phyloP scores from a whole-genome alignment of 2,329 filamentous ascomycete species.

The Lojkania enalia region DNA sequence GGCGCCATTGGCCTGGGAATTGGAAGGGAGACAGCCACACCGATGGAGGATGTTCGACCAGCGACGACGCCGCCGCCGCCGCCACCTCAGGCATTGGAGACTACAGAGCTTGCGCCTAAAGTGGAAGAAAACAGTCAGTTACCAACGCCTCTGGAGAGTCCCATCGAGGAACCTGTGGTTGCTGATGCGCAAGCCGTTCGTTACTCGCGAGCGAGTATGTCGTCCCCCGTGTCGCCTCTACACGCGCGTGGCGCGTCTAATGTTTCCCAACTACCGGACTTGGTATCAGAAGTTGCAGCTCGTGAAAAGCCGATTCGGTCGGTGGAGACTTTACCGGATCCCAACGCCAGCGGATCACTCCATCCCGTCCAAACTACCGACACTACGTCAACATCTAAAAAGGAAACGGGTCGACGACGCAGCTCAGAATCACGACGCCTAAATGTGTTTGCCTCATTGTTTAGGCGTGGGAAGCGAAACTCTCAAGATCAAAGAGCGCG shows the following conservation, averaged over 20 bases:
- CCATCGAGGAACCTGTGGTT: constrained; percentile 52
- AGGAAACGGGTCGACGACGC: constrained; percentile 29
- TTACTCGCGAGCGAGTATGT: constrained; percentile 52
- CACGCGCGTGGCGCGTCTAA: constrained; percentile 55
- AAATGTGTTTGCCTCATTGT: constrained; percentile 59
- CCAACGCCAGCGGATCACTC: constrained; percentile 36
- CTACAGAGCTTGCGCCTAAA: constrained; percentile 21
- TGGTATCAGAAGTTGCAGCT: constrained; percentile 48
- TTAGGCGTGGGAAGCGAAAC: constrained; percentile 64
- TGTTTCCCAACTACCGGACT: constrained; percentile 57
- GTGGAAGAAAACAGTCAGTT: constrained; percentile 30
- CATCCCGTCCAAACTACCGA: constrained; percentile 39
- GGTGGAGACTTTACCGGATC: constrained; percentile 40
- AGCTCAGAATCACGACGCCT: constrained; percentile 43
- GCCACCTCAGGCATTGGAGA: constrained; percentile 22
- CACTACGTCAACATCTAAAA: constrained; percentile 33
- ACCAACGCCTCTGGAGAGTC: constrained; percentile 46
- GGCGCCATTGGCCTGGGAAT: constrained; percentile 57
- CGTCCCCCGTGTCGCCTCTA: constrained; percentile 47
- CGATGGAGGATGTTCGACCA: constrained; percentile 54
- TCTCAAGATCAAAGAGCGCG: constrained; percentile 51
- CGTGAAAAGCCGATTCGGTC: constrained; percentile 46
- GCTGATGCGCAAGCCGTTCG: constrained; percentile 54
- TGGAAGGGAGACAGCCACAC: constrained; percentile 59
- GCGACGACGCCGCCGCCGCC: constrained; percentile 42